Conservation (phyloP, 2,329 filamentous ascomycete genomes). For the Cercospora beticola region DNA sequence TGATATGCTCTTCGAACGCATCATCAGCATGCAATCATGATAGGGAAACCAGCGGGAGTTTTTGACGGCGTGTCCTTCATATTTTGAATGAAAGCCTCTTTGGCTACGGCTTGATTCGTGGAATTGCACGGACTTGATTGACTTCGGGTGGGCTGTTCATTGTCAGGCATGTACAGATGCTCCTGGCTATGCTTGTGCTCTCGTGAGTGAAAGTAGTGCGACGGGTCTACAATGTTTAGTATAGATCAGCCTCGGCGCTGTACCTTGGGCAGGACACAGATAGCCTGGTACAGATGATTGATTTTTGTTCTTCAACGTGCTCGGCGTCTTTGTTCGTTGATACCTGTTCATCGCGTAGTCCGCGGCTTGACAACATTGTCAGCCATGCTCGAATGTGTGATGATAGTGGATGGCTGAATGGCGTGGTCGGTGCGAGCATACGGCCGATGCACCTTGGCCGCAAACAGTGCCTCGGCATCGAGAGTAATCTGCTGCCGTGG, state of each 20-base stretch:
- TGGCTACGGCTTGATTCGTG: slow-evolving; percentile 7
- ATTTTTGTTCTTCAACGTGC: not conserved
- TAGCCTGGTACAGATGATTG: slow-evolving; percentile 17
- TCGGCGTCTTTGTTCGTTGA: not conserved
- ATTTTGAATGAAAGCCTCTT: not conserved
- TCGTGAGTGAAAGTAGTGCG: not conserved
- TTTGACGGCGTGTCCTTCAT: not conserved
- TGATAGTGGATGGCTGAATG: not conserved
- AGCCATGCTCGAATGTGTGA: not conserved
- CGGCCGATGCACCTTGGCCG: not conserved
- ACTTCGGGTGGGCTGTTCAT: not conserved
- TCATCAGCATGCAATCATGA: slow-evolving; percentile 4
- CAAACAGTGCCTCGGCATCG: slow-evolving; percentile 3
- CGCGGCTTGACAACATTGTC: not conserved
- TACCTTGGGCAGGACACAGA: slow-evolving; percentile 19
- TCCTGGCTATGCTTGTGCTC: slow-evolving; percentile 6
- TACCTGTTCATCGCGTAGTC: not conserved
- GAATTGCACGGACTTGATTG: not conserved
- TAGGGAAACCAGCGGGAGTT: not conserved
- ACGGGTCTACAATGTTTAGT: not conserved
- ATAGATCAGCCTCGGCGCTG: slow-evolving; percentile 13
- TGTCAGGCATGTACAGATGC: slow-evolving; percentile 16
- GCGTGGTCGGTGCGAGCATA: not conserved
- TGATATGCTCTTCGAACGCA: slow-evolving; percentile 3
- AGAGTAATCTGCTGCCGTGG: not conserved